Conservation (phyloP, 2,329 filamentous ascomycete genomes). For the Didymellaceae sp. region DNA sequence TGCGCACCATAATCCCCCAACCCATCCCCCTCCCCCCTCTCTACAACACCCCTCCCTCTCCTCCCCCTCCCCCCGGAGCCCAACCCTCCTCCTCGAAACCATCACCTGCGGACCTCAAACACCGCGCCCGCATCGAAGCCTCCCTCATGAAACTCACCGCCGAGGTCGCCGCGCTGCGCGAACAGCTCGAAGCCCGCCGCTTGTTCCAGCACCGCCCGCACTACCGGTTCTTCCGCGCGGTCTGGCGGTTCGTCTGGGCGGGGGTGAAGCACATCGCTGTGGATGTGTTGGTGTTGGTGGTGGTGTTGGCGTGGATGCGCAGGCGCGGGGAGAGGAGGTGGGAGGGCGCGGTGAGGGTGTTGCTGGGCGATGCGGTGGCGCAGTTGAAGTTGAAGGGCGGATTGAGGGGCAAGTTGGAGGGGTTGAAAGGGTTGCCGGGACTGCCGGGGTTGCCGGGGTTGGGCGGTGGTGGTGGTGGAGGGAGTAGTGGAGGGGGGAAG, state of each 20-base stretch:
- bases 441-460: slow-evolving; percentile 26
- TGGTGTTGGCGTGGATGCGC: slow-evolving; percentile 76
- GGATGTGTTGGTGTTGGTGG: slow-evolving; percentile 69
- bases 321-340: slow-evolving; percentile 72
- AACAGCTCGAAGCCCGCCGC: slow-evolving; percentile 82
- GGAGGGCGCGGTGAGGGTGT: slow-evolving; percentile 74
- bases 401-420: slow-evolving; percentile 32
- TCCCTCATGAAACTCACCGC: slow-evolving; percentile 88
- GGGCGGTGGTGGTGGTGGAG: slow-evolving; percentile 21
- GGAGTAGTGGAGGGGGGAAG: neutral
- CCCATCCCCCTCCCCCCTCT: slow-evolving; percentile 29
- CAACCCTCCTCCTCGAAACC: no score
- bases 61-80: slow-evolving; percentile 18
- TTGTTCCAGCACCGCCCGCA: slow-evolving; percentile 70
- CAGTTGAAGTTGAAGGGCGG: no score
- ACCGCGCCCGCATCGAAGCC: slow-evolving; percentile 82
- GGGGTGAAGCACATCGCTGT: slow-evolving; percentile 75
- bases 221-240: slow-evolving; percentile 63
- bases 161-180: slow-evolving; percentile 88
- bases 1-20: slow-evolving; percentile 24
- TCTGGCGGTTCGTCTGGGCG: slow-evolving; percentile 70
- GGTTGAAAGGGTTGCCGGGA: neutral
- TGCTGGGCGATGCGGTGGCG: slow-evolving; percentile 58
- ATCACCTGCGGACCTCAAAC: slow-evolving; percentile 60
- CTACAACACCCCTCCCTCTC: neutral